Evolutionary conservation across 2,329 filamentous ascomycete genomes (phyloP).

Genomic region (Eurotiales sp.): DNA sequence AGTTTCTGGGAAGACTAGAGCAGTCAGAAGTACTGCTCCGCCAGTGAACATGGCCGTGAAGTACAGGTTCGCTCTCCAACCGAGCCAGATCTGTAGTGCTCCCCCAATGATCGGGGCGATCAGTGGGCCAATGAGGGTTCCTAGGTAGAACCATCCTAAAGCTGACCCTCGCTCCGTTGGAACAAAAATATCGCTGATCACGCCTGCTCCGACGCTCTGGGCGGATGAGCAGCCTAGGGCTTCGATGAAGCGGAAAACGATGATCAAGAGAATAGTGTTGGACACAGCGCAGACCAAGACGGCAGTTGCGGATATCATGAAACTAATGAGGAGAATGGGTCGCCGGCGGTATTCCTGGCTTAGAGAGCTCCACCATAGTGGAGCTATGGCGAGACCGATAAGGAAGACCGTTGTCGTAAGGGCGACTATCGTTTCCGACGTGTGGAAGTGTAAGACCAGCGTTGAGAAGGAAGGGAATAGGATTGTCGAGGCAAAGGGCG

Average conservation of each 20-base stretch:
- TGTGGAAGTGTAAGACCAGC: constrained; percentile 30
- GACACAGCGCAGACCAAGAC: constrained; percentile 34
- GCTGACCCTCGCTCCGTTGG: constrained; percentile 35
- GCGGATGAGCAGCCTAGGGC: constrained; percentile 39
- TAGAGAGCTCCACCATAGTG: constrained; percentile 39
- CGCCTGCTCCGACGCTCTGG: constrained; percentile 40
- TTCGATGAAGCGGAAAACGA: constrained; percentile 35
- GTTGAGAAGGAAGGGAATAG: constrained; percentile 21
- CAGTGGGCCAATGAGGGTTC: constrained; percentile 37
- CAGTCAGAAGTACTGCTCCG: constrained; percentile 21
- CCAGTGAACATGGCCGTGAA: constrained; percentile 36
- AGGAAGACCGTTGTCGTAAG: constrained; percentile 38
- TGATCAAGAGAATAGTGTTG: constrained; percentile 36
- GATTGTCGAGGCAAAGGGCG: constrained; percentile 6
- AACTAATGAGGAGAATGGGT: constrained; percentile 36
- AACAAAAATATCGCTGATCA: constrained; percentile 39
- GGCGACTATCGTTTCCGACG: constrained; percentile 32
- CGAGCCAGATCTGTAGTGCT: constrained; percentile 30
- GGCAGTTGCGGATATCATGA: constrained; percentile 35
- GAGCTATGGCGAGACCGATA: constrained; percentile 36
- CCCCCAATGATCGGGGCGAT: constrained; percentile 39
- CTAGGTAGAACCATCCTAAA: constrained; percentile 41
- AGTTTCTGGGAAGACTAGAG: constrained; percentile 31
- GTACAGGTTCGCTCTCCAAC: constrained; percentile 38
- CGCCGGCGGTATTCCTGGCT: constrained; percentile 36